Conservation (phyloP, 805 yeast species). For the Candida boidinii region DNA sequence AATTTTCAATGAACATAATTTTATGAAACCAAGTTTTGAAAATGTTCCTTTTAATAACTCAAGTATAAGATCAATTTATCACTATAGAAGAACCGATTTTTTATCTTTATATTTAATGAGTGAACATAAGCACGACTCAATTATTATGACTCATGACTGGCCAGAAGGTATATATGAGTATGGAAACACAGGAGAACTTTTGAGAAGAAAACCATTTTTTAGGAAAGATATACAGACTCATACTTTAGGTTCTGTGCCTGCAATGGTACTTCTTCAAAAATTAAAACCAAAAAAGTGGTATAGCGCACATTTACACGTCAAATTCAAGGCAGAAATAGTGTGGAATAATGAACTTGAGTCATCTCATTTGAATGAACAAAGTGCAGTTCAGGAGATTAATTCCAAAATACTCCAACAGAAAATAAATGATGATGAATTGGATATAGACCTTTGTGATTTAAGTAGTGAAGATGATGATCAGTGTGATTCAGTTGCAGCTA, state of each 20-base stretch:
- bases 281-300: constrained; percentile 73
- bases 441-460: constrained; percentile 2
- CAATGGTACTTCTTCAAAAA: constrained; percentile 40
- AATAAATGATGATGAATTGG: constrained; percentile 4
- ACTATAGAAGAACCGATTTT: constrained; percentile 59
- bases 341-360: constrained; percentile 18
- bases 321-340: constrained; percentile 48
- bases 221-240: constrained; percentile 49
- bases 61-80: constrained; percentile 56
- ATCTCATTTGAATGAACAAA: constrained; percentile 8
- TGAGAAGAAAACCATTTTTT: constrained; percentile 61
- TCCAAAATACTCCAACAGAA: constrained; percentile 4
- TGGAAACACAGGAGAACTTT: constrained; percentile 48
- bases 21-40: constrained; percentile 31
- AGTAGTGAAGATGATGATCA: constrained; percentile 10
- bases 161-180: constrained; percentile 66
- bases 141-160: constrained; percentile 89
- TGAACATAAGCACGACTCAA: constrained; percentile 26
- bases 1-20: constrained; percentile 53
- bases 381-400: neutral
- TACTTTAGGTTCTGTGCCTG: constrained; percentile 66
- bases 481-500: neutral
- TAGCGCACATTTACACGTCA: constrained; percentile 82
- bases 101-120: constrained; percentile 41
- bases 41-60: constrained; percentile 38